phyloP scores from a whole-genome alignment of 139 green algal genomes.

The Astrephomene gubernaculifera region DNA sequence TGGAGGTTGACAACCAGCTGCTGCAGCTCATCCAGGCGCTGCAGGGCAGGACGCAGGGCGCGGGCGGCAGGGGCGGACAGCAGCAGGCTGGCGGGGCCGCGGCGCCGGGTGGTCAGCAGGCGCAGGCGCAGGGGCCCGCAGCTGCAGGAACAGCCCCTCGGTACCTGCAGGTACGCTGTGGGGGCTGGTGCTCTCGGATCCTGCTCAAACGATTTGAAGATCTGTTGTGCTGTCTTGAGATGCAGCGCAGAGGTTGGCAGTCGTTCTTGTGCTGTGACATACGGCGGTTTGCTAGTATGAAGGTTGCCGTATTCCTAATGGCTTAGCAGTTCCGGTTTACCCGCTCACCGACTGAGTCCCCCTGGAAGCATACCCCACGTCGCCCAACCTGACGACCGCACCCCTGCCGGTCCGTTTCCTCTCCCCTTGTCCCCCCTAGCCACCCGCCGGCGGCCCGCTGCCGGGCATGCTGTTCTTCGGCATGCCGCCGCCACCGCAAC shows the following conservation, averaged over 20 bases:
- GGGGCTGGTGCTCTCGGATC: neutral
- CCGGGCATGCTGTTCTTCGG: neutral
- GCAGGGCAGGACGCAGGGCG: conserved; percentile 18
- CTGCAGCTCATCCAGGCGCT: conserved; percentile 59
- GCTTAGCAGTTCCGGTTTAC: too few relatives aligned
- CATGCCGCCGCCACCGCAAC: neutral
- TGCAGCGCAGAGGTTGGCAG: too few relatives aligned
- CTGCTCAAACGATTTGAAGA: too few relatives aligned
- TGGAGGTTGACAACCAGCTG: conserved; percentile 53
- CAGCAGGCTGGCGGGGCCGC: neutral
- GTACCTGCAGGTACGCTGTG: neutral
- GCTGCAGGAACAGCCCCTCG: neutral
- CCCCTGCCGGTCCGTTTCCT: too few relatives aligned
- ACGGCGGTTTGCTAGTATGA: too few relatives aligned
- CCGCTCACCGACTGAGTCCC: too few relatives aligned
- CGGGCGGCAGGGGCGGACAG: neutral
- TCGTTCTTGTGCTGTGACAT: too few relatives aligned
- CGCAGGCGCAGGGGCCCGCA: neutral
- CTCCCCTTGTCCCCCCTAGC: neutral
- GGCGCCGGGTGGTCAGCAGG: neutral
- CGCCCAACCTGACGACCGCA: too few relatives aligned
- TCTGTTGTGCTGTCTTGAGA: too few relatives aligned
- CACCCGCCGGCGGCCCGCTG: neutral
- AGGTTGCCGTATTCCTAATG: too few relatives aligned
- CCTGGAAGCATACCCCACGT: too few relatives aligned